Percentiles rank a stretch among this genome's conserved stretches.
These are phyloP conservation scores for Epichloe amarillans DNA, from an alignment of 2,329 filamentous ascomycete species.

Conservation along the genomic window DNA sequence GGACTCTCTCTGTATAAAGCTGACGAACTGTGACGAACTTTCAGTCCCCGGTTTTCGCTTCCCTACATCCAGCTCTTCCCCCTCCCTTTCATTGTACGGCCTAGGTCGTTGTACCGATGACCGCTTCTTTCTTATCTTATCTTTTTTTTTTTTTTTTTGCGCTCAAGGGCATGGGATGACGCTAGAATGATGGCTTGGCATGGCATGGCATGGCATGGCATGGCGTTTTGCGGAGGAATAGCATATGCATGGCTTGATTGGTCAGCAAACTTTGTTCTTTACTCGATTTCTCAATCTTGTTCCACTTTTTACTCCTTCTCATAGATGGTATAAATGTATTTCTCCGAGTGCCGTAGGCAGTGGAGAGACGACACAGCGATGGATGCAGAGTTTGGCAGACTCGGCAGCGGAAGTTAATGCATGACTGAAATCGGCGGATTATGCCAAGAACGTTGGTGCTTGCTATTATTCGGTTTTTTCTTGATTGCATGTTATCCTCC, in stretches of 20 bases:
- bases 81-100: no score
- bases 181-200: no score
- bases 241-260: conserved; percentile 1
- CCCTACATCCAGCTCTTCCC: no score
- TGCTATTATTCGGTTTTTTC: neutral
- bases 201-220: neutral
- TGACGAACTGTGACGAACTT: no score
- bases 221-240: conserved; percentile 1
- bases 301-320: neutral
- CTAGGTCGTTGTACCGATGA: no score
- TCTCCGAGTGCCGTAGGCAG: conserved; percentile 1
- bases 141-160: neutral
- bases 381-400: neutral
- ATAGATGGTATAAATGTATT: conserved; percentile 7
- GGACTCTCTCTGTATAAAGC: no score
- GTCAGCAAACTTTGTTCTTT: neutral
- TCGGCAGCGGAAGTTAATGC: neutral
- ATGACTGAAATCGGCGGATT: neutral
- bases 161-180: neutral
- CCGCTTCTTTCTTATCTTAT: neutral
- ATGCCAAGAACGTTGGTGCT: neutral
- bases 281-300: neutral
- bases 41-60: no score
- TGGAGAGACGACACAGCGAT: conserved; percentile 3
- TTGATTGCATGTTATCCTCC: no score